Evolutionary conservation across 495 filamentous ascomycete genomes (phyloP).

Genomic region (Lasiosphaeria miniovina): DNA sequence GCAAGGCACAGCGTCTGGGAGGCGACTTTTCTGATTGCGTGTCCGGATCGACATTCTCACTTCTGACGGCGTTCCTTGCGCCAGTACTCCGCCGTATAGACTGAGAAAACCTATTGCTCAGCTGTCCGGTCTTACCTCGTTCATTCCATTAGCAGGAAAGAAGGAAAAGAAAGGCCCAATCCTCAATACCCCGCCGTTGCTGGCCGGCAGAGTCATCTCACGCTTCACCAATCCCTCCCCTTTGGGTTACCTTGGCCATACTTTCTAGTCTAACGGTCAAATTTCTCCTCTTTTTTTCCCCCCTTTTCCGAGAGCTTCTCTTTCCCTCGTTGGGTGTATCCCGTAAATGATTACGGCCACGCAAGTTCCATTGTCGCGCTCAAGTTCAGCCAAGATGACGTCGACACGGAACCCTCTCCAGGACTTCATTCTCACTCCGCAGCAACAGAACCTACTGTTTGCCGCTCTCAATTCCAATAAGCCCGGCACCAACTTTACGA

Average conservation of each 20-base stretch:
- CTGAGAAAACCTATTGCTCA: not conserved
- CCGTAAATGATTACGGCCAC: too few species aligned
- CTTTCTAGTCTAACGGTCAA: too few species aligned
- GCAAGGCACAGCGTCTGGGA: not conserved
- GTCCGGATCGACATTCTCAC: not conserved
- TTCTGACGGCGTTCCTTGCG: not conserved
- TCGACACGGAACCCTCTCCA: conserved; percentile 41
- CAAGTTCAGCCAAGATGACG: conserved; percentile 43
- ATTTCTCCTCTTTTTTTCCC: too few species aligned
- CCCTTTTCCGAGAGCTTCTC: too few species aligned
- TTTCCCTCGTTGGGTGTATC: too few species aligned
- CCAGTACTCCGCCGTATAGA: conserved; percentile 1
- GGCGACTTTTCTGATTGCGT: conserved; percentile 9
- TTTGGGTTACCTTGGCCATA: not conserved
- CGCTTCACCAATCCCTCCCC: not conserved
- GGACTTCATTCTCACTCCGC: conserved; percentile 64
- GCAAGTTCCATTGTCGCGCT: not conserved
- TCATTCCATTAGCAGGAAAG: not conserved
- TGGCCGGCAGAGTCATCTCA: not conserved
- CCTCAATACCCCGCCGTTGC: conserved; percentile 15
- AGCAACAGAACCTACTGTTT: conserved; percentile 83
- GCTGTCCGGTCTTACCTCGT: not conserved
- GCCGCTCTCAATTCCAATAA: conserved; percentile 82
- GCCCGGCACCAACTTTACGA: conserved; percentile 29
- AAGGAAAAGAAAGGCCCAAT: too few species aligned